Evolutionary conservation across 2,329 filamentous ascomycete species (phyloP), one percentile per base, ranked within the genome.

Genomic region (Alternaria incomplexa): DNA sequence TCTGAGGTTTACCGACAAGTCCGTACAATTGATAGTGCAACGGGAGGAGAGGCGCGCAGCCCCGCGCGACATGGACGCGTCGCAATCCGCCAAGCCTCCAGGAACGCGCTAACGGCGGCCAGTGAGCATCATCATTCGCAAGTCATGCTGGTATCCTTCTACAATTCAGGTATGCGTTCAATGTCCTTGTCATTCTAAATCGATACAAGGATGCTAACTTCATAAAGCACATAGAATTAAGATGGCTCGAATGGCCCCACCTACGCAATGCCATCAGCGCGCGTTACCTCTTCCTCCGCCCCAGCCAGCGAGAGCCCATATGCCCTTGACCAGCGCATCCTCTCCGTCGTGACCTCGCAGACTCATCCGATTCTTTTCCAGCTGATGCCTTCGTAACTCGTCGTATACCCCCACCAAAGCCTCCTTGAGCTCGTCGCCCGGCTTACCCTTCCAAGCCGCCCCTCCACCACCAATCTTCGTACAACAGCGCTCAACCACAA

Each of bases 231-330:
- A 22, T 32, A 10, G 17, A 51, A 15, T 22, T 22, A 11, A 51
- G 26, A 23, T 45, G 13, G 15, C 15, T 46, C 22, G 25, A 22
- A 28, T 48, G 30, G 25, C 28, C 17, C 28, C 28, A 32, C 48
- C 17, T 36, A 23, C 28, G 17, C 17, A 12, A 51, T 51, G 28
- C 15, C 28, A 23, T 51, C 48, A 51, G 17, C 48, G 40, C 17
- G 17, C 12, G 40, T 17, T 26, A 17, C 22, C 47, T 28, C 32
- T 48, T 17, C 43, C 40, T 26, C 32, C 54, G 47, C 53, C 44
- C 74, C 74, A 75, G 5, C 32, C 25, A 10, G 71, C 71, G 36
- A 86, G 85, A 51, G 82, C 84, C 30, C 67, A 86, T 20, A 86
- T 81, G 0, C 86, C 87, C 61, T 71, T 86, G 4, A 72, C 73